Evolutionary conservation across 495 filamentous ascomycete genomes (phyloP), one percentile per base, ranked within the genome.

Genomic region (Xylaria palmicola): DNA sequence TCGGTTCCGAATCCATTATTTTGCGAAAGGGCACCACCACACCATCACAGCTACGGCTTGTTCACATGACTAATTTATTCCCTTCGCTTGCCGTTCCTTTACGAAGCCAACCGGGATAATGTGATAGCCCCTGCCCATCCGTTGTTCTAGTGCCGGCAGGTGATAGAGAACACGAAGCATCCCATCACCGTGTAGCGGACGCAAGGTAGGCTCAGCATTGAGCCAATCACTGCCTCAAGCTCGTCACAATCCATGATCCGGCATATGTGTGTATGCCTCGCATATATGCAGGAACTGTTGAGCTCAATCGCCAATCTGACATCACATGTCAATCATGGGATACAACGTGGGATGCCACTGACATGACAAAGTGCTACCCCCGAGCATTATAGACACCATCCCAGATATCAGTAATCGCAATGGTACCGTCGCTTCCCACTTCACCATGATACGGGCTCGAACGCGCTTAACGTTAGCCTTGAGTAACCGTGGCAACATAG

Each of bases 241-340:
- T 61, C 49, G 32, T 45, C 59, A 43, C 39, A 22, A 37, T 27
- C 48, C 49, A 34, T 39, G 54, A 26, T 19, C 29, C 7, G 45
- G 48, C 26, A 24, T 29, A 26, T 48, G 29, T 17, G 50, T 27
- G 17, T 61, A 32, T 40, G 12, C 13, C 30, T 26, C 24, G 43
- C 51, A 51, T 24, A 54, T 52, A 59, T 59, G 59, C 57, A 56
- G 32, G 51, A 53, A 59, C 39, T 64, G 40, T 58, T 65, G 63
- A 60, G 62, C 60, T 59, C 54, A 41, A 41, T 43, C 44, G 54
- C 55, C 63, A n/a, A n/a, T n/a, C n/a, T n/a, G n/a, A n/a, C 44
- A 60, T 67, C 60, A 72, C 65, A 72, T 67, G 58, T 43, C 50
- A 34, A 32, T 64, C 53, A 50, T 62, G 67, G 66, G 30, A 32